These are phyloP conservation scores for Blastobotrys buckinghamii DNA, from an alignment of 1,139 yeast genomes.

Conservation along the genomic window DNA sequence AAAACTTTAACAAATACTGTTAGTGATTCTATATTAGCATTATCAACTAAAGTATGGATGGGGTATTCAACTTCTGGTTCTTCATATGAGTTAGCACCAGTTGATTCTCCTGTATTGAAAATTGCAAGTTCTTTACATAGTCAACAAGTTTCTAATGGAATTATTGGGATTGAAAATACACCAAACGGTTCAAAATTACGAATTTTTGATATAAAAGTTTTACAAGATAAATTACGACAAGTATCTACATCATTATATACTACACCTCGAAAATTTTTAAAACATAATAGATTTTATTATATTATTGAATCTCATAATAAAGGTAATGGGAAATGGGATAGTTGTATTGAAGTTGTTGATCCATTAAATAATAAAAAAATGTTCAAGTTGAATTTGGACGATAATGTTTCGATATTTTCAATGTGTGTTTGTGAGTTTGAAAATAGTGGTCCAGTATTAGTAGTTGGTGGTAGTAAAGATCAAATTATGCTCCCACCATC, in stretches of 20 bases:
- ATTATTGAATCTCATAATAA: conserved; percentile 45
- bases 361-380: conserved; percentile 28
- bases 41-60: conserved; percentile 40
- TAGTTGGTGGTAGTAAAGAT: conserved; percentile 46
- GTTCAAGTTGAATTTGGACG: conserved; percentile 40
- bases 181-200: conserved; percentile 40
- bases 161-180: conserved; percentile 49
- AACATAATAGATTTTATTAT: conserved; percentile 29
- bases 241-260: conserved; percentile 43
- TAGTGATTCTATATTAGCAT: conserved; percentile 29
- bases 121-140: conserved; percentile 51
- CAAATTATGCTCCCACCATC: conserved; percentile 38
- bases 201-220: conserved; percentile 56
- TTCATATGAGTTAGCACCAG: conserved; percentile 30
- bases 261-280: conserved; percentile 47
- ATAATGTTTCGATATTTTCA: conserved; percentile 41
- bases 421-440: conserved; percentile 36
- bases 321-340: conserved; percentile 38
- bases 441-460: conserved; percentile 32
- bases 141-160: conserved; percentile 55
- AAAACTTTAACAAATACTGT: conserved; percentile 16
- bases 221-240: conserved; percentile 44
- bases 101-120: conserved; percentile 31
- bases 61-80: conserved; percentile 30
- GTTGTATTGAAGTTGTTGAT: conserved; percentile 51